Evolutionary conservation across 305 asterid species (phyloP).

Genomic region (Solanum hybrid): DNA sequence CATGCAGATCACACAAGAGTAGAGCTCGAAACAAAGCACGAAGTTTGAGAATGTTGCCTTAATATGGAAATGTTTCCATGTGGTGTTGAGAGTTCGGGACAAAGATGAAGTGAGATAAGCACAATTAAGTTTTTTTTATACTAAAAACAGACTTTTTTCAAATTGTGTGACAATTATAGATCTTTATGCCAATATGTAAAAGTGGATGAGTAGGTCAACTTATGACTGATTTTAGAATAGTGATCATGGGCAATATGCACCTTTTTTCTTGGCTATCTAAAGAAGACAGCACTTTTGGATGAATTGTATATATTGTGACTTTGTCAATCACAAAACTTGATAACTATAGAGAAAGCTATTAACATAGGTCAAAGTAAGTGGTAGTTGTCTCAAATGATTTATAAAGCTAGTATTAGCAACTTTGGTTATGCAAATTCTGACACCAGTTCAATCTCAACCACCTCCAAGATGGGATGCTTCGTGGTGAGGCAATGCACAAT

Average conservation of each 20-base stretch:
- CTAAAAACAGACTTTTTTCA: not conserved
- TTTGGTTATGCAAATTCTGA: not conserved
- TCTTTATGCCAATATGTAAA: not conserved
- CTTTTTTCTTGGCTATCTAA: not conserved
- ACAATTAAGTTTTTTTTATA: not conserved
- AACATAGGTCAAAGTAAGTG: not conserved
- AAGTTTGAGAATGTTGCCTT: not conserved
- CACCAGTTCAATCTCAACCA: not conserved
- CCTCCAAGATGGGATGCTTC: not conserved
- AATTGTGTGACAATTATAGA: not conserved
- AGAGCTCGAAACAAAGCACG: not conserved
- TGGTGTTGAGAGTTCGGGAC: not conserved
- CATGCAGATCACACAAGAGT: not conserved
- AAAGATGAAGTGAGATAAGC: not conserved
- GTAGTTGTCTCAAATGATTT: not conserved
- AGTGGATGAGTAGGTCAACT: not conserved
- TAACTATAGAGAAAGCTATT: not conserved
- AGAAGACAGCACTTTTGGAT: not conserved
- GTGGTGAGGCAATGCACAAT: not conserved
- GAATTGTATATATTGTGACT: not conserved
- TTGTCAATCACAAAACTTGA: not conserved
- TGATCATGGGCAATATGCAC: not conserved
- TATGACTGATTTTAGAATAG: not conserved
- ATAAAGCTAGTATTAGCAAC: not conserved
- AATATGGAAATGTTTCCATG: not conserved